Conservation (phyloP, 208 protist species). For the Leishmania tropica region DNA sequence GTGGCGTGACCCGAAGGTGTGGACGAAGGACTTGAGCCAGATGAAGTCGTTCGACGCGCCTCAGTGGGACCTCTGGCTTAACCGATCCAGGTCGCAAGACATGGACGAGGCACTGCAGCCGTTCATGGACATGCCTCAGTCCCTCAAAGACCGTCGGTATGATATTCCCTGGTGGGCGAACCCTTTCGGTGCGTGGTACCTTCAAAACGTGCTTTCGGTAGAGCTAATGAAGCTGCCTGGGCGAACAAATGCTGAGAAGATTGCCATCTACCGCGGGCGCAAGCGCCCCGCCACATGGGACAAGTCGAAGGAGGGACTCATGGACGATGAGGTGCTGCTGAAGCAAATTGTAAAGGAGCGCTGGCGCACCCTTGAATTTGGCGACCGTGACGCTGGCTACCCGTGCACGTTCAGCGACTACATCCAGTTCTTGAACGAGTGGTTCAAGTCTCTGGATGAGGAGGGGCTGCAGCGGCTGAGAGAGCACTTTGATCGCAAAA, state of each 20-base stretch:
- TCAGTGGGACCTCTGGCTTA: slow-evolving; percentile 92
- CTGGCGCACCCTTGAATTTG: slow-evolving; percentile 92
- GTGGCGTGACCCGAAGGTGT: slow-evolving; percentile 93
- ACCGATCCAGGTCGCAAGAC: slow-evolving; percentile 84
- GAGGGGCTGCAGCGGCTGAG: slow-evolving; percentile 90
- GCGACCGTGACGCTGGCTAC: slow-evolving; percentile 85
- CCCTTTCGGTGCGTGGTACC: slow-evolving; percentile 93
- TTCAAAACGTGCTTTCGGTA: slow-evolving; percentile 92
- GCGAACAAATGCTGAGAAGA: slow-evolving; percentile 90
- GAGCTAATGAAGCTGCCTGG: slow-evolving; percentile 89
- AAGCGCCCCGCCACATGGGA: slow-evolving; percentile 50
- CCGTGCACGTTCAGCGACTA: slow-evolving; percentile 93
- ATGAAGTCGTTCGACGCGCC: slow-evolving; percentile 94
- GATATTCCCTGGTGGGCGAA: slow-evolving; percentile 95
- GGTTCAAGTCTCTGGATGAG: slow-evolving; percentile 93
- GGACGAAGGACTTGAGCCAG: slow-evolving; percentile 86
- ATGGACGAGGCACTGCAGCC: slow-evolving; percentile 93
- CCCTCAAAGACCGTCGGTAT: slow-evolving; percentile 90
- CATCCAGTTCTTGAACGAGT: slow-evolving; percentile 94
- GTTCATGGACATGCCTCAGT: slow-evolving; percentile 95
- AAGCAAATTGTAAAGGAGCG: slow-evolving; percentile 89
- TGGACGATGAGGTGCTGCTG: slow-evolving; percentile 85
- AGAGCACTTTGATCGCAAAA: slow-evolving; percentile 93
- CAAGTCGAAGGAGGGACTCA: slow-evolving; percentile 58
- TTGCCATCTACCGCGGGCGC: slow-evolving; percentile 83